These are phyloP conservation scores for Rosa rugosa DNA, from an alignment of 306 rosid species.

Conservation along the genomic window DNA sequence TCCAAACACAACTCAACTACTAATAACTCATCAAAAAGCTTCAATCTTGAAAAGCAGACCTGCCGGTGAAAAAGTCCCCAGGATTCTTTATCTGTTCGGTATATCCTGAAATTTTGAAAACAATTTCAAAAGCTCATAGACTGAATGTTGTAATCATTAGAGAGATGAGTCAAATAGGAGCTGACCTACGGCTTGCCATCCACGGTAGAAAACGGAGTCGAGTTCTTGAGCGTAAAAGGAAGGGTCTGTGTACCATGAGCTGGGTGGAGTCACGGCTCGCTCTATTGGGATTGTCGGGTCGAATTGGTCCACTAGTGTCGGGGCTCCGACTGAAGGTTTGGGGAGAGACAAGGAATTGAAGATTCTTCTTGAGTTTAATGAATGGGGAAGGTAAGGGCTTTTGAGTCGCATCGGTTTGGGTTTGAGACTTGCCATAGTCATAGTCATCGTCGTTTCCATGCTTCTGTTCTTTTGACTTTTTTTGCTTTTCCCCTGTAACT, in stretches of 20 bases:
- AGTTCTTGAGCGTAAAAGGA: conserved; percentile 67
- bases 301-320: conserved; percentile 48
- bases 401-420: conserved; percentile 13
- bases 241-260: conserved; percentile 77
- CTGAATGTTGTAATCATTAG: background rate
- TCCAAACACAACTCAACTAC: conserved; percentile 34
- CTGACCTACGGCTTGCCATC: conserved; percentile 92
- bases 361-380: conserved; percentile 12
- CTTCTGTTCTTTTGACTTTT: background rate
- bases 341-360: conserved; percentile 27
- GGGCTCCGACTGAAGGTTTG: conserved; percentile 20
- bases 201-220: conserved; percentile 62
- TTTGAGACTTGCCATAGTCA: conserved; percentile 1
- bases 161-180: background rate
- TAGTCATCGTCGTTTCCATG: conserved; percentile 1
- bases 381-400: conserved; percentile 16
- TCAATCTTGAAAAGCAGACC: conserved; percentile 35
- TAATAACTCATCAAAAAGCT: conserved; percentile 17
- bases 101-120: conserved; percentile 50
- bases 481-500: background rate
- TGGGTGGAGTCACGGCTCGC: conserved; percentile 80
- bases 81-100: conserved; percentile 62
- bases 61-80: conserved; percentile 75
- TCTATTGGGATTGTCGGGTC: conserved; percentile 65
- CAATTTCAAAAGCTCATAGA: conserved; percentile 17